These are phyloP conservation scores for Huntiella moniliformis DNA, from an alignment of 2,329 filamentous ascomycete species.

Conservation along the genomic window DNA sequence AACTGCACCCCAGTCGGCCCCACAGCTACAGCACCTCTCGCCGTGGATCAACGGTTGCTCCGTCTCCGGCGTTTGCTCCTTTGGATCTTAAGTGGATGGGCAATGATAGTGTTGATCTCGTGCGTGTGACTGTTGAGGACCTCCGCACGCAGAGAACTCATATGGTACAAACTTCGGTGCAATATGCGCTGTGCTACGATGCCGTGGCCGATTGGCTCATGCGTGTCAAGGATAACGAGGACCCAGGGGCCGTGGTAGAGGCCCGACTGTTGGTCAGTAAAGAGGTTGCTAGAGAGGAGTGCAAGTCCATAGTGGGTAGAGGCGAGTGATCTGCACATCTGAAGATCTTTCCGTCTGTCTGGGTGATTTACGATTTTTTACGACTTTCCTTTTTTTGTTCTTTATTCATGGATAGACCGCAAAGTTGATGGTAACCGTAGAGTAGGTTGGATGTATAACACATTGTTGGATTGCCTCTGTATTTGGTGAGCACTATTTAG, in stretches of 20 bases:
- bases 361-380: conserved; percentile 1
- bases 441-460: conserved; percentile 6
- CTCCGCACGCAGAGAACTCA: conserved; percentile 76
- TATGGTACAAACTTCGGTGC: conserved; percentile 88
- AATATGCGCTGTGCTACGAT: conserved; percentile 94
- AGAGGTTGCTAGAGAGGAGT: too few species aligned
- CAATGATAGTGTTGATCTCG: conserved; percentile 54
- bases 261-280: conserved; percentile 1
- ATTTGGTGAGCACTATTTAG: too few species aligned
- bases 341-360: background rate
- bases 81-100: conserved; percentile 46
- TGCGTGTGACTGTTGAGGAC: conserved; percentile 76
- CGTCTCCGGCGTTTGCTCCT: conserved; percentile 7
- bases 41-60: conserved; percentile 7
- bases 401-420: background rate
- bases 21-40: conserved; percentile 10
- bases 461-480: background rate
- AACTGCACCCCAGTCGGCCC: background rate
- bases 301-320: too few species aligned
- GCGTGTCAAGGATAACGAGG: conserved; percentile 24
- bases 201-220: conserved; percentile 74
- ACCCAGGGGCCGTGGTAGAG: conserved; percentile 2
- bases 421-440: background rate
- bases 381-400: background rate
- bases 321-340: too few species aligned